Base-by-base conservation (phyloP, 768 basidiomycete species). In the Termitomyces sp. region DNA sequence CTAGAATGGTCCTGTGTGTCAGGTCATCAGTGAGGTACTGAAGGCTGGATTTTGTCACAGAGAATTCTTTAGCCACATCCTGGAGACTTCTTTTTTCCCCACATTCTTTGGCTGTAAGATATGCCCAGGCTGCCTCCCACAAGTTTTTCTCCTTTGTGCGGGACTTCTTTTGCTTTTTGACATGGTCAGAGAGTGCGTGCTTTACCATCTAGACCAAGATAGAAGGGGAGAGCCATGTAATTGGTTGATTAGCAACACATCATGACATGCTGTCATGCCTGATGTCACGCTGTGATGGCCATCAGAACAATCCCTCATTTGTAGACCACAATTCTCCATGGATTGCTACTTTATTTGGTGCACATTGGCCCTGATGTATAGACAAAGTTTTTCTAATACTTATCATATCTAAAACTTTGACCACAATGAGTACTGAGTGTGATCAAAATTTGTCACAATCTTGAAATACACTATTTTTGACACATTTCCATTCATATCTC, bases 81-180 rank as follows among this genome's bases (percentile, higher is more conserved):
- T n/a, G n/a, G n/a, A n/a, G n/a, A n/a, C n/a, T n/a, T n/a, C n/a
- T n/a, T n/a, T n/a, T n/a, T n/a, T n/a, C n/a, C n/a, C n/a, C n/a
- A n/a, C n/a, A n/a, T n/a, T n/a, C n/a, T n/a, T n/a, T n/a, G n/a
- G n/a, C n/a, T n/a, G n/a, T n/a, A n/a, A n/a, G n/a, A n/a, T n/a
- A n/a, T n/a, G n/a, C n/a, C n/a, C n/a, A n/a, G n/a, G n/a, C n/a
- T n/a, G n/a, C n/a, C n/a, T n/a, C n/a, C n/a, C n/a, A n/a, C n/a
- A n/a, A n/a, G n/a, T n/a, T n/a, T n/a, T n/a, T n/a, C n/a, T n/a
- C n/a, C n/a, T n/a, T n/a, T n/a, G n/a, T n/a, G n/a, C n/a, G n/a
- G n/a, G n/a, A n/a, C n/a, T n/a, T 49, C 60, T 65, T 63, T 22
- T 40, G 45, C 44, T 39, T 45, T 51, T 59, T 60, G 45, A 63